Evolutionary conservation across 2,329 filamentous ascomycete species (phyloP).

Genomic region (Hypoxylon sp.): DNA sequence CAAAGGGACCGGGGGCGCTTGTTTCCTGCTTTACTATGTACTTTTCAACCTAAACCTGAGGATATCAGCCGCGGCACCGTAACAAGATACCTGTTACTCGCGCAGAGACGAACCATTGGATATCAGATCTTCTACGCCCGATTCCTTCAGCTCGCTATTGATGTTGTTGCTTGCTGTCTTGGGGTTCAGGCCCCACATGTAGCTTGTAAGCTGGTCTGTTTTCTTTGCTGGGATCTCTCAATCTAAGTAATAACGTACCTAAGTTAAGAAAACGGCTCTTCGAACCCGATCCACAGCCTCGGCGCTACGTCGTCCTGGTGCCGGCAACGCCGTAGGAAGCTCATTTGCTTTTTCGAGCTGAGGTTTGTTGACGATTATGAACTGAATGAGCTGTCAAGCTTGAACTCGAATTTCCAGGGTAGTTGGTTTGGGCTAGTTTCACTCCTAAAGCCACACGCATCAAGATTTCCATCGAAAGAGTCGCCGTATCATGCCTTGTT

Average conservation of each 20-base stretch:
- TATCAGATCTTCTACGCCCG: constrained; percentile 13
- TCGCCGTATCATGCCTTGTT: constrained; percentile 20
- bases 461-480: constrained; percentile 16
- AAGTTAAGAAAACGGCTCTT: constrained; percentile 16
- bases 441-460: constrained; percentile 33
- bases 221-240: constrained; percentile 6
- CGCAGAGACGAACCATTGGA: constrained; percentile 18
- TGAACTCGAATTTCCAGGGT: constrained; percentile 6
- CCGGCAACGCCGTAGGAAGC: constrained; percentile 26
- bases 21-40: constrained; percentile 18
- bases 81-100: constrained; percentile 8
- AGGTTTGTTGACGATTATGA: constrained; percentile 9
- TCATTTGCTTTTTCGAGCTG: constrained; percentile 3
- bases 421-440: constrained; percentile 24
- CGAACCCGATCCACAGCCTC: constrained; percentile 14
- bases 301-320: constrained; percentile 25
- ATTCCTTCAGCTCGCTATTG: constrained; percentile 8
- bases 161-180: constrained; percentile 12
- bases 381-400: constrained; percentile 3
- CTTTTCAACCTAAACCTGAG: background rate
- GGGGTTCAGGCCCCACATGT: constrained; percentile 16
- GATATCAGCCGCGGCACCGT: constrained; percentile 9
- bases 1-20: constrained; percentile 13
- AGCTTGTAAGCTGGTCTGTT: constrained; percentile 4
- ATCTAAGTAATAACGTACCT: constrained; percentile 15